A percentile compares a stretch with the other conserved stretches of the same genome.
phyloP scores from a whole-genome alignment of 2,329 filamentous ascomycete genomes.

The Aureobasidium sp. region DNA sequence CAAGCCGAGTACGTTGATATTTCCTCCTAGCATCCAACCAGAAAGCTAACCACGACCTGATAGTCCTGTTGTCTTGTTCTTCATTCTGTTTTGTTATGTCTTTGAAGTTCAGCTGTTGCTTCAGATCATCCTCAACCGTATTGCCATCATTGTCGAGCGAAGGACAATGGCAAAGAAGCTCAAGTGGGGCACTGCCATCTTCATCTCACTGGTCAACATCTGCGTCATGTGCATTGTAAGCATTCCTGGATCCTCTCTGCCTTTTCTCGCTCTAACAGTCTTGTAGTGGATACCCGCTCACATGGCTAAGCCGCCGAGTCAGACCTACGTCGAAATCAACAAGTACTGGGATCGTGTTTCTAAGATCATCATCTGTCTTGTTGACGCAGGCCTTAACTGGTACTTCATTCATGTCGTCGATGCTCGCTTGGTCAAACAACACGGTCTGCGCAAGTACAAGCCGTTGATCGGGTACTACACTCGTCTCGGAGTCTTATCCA shows the following conservation, averaged over 20 bases:
- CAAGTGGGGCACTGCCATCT: slow-evolving; percentile 29
- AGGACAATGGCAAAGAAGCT: slow-evolving; percentile 23
- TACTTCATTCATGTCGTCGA: slow-evolving; percentile 39
- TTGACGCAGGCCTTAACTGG: slow-evolving; percentile 32
- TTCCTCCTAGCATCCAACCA: not conserved
- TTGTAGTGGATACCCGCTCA: slow-evolving; percentile 31
- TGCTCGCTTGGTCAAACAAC: slow-evolving; percentile 36
- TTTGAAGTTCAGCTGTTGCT: slow-evolving; percentile 19
- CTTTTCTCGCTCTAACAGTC: not conserved
- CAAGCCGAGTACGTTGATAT: not conserved
- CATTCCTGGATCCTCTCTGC: no score
- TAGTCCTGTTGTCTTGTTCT: slow-evolving; percentile 22
- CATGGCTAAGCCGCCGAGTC: slow-evolving; percentile 23
- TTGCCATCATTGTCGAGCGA: slow-evolving; percentile 22
- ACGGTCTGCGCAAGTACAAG: slow-evolving; percentile 45
- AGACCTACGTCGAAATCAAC: slow-evolving; percentile 27
- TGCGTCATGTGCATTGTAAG: slow-evolving; percentile 20
- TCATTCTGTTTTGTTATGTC: slow-evolving; percentile 15
- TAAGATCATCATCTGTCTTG: slow-evolving; percentile 31
- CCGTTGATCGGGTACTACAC: slow-evolving; percentile 44
- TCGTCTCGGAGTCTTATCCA: slow-evolving; percentile 41
- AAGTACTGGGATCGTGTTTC: slow-evolving; percentile 33
- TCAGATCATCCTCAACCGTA: slow-evolving; percentile 33
- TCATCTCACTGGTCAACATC: slow-evolving; percentile 31
- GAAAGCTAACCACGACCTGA: not conserved